Percentiles rank a stretch among this genome's conserved stretches.
Evolutionary conservation across 129 eudicot species (phyloP).

Genomic region (Glebionis coronaria): DNA sequence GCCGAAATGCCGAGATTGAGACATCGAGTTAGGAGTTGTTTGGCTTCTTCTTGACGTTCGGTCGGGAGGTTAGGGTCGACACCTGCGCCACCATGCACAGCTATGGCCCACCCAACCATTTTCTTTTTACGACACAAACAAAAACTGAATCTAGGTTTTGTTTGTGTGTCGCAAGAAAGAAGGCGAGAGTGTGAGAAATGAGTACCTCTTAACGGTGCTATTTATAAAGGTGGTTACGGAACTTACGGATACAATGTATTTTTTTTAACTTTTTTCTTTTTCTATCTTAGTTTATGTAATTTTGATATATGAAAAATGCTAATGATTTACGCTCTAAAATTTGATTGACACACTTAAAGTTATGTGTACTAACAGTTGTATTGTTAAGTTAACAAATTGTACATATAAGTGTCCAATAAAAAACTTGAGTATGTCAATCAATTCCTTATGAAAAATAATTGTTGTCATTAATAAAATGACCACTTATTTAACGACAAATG

Average conservation of each 20-base stretch:
- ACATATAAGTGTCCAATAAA: no score
- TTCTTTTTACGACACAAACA: conserved; percentile 21
- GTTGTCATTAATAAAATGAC: no score
- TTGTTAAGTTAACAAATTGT: no score
- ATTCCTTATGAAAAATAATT: no score
- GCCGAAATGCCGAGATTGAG: conserved; percentile 74
- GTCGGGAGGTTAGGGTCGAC: conserved; percentile 92
- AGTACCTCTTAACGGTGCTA: neutral
- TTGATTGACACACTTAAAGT: no score
- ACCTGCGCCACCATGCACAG: conserved; percentile 96
- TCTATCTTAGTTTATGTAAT: neutral
- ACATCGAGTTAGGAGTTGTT: conserved; percentile 72
- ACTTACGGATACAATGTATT: conserved; percentile 18
- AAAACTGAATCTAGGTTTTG: conserved; percentile 17
- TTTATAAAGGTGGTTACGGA: conserved; percentile 16
- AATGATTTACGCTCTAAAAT: no score
- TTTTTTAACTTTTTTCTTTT: no score
- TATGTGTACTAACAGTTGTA: no score
- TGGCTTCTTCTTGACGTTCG: conserved; percentile 77
- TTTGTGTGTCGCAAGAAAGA: conserved; percentile 17
- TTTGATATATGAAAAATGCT: no score
- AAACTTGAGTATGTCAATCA: no score
- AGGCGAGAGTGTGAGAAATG: conserved; percentile 6
- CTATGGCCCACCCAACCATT: conserved; percentile 96
- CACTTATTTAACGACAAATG: no score